Percentiles rank a stretch among this genome's conserved stretches.
Conservation (phyloP, 116 monocot species). For the Cymodocea nodosa region DNA sequence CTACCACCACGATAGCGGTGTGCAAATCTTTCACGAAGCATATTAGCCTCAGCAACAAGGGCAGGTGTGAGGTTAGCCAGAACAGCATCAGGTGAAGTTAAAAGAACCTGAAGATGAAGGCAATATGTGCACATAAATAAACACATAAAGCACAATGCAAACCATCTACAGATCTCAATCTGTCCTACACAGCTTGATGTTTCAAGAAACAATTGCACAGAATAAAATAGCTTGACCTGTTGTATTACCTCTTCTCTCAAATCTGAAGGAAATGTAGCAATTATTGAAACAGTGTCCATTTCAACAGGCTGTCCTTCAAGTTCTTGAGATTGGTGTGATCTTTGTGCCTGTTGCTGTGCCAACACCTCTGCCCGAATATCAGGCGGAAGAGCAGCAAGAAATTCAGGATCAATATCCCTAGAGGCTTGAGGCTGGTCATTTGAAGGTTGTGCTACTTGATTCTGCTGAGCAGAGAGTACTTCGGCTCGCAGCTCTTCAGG, state of each 20-base stretch:
- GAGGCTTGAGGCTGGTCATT: conserved; percentile 50
- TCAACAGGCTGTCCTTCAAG: conserved; percentile 98
- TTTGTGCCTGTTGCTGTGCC: conserved; percentile 83
- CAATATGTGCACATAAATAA: conserved; percentile 4
- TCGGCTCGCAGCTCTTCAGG: conserved; percentile 94
- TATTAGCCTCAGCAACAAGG: conserved; percentile 96
- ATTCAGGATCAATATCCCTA: conserved; percentile 97
- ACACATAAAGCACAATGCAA: neutral
- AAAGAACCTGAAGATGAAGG: conserved; percentile 54
- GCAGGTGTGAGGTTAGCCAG: conserved; percentile 89
- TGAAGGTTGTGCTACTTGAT: conserved; percentile 66
- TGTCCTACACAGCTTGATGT: too few relatives aligned
- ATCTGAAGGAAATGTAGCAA: conserved; percentile 99
- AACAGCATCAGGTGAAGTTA: conserved; percentile 90
- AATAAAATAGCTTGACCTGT: neutral
- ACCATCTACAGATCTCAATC: too few relatives aligned
- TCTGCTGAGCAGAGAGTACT: conserved; percentile 85
- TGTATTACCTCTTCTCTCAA: conserved; percentile 84
- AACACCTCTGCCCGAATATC: conserved; percentile 95
- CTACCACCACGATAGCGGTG: conserved; percentile 61
- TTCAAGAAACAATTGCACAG: too few relatives aligned
- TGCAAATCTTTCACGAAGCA: conserved; percentile 96
- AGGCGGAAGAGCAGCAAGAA: conserved; percentile 98
- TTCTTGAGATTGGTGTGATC: conserved; percentile 73
- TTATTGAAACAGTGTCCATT: conserved; percentile 99